Evolutionary conservation across 192 early-diverging fungal genomes (phyloP), one percentile per base, ranked within the genome.

Genomic region (Kickxella alabastrina): DNA sequence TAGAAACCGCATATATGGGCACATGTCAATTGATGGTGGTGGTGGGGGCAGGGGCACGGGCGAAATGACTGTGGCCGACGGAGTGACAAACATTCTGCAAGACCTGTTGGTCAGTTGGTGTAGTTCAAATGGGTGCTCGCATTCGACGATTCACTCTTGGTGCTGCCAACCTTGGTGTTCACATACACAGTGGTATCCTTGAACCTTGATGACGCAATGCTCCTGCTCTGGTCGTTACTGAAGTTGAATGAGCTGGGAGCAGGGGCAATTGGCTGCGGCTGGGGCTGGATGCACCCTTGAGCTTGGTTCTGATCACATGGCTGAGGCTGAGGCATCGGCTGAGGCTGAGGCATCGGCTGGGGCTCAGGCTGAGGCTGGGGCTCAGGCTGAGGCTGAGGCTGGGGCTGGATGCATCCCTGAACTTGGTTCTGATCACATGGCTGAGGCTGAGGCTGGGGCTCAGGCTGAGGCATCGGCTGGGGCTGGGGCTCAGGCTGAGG

Each of bases 121-220:
- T 58, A 58, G 19, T 49, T 62, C 22, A 64, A 50, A 18, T 45
- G 31, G 9, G 55, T 58, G 51, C 43, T 73, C 25, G 58, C 57
- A 28, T 40, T 59, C 40, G 43, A 36, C 31, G 54, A 51, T 7
- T 46, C 37, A 43, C 26, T 62, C 17, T 15, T 32, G 3, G 45
- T 18, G 26, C 48, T 46, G 47, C 35, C 63, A 10, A 49, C 47
- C 63, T 74, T 74, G 35, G 48, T 42, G 51, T 66, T 60, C 12
- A 58, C 32, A 34, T 66, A 74, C 14, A 73, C 17, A 4, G 55
- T 62, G 14, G 21, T 55, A 5, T 74, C 70, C 37, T 43, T 48
- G 42, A 32, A 47, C 28, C 46, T 54, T 17, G 62, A 41, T n/a
- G 27, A 21, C 5, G 35, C 43, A 21, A 44, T 17, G 35, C 37